Evolutionary conservation across 129 eudicot genomes (phyloP), one percentile per base, ranked within the genome.

Genomic region (Chrysanthemum seticuspe): DNA sequence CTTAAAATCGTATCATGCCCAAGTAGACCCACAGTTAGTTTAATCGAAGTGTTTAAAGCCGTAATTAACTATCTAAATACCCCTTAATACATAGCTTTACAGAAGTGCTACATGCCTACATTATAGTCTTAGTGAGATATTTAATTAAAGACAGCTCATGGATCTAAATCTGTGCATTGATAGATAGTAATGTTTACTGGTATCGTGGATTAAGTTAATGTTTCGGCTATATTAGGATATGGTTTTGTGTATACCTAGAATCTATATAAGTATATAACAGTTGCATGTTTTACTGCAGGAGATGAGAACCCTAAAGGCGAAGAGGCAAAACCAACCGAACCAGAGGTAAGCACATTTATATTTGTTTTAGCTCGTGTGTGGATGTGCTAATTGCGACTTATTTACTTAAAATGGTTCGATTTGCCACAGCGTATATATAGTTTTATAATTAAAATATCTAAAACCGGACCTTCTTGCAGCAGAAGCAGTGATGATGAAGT

Each of bases 271-370:
- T 29, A 29, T 19, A 14, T 16, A 36, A 56, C 40, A 53, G 44
- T 62, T 52, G 36, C 34, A 25, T 64, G 25, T 15, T 71, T 64
- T 65, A 4, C 12, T 55, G 29, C 82, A 78, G 82, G 73, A 78
- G 82, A 78, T 13, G 78, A 78, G 10, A 78, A 72, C 55, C 62
- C 63, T 19, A 78, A 78, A 65, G 68, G 47, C 1, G 78, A 78
- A 65, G 82, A 71, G 77, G 54, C 73, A 45, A 78, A 78, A 65
- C 4, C 82, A 63, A 68, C 73, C 56, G 73, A 63, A 71, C 45
- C 62, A 45, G 82, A 64, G 82, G 82, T 78, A 63, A 71, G 82
- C n/a, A 64, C 63, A 27, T 53, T 36, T 3, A 10, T 23, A 55
- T 44, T 45, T 69, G 29, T 77, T 5, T 58, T 53, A 51, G 25